Percentiles rank a stretch among this genome's conserved stretches.
Conservation (phyloP, 176 grass and related monocot species). For the Chrysopogon serrulatus region DNA sequence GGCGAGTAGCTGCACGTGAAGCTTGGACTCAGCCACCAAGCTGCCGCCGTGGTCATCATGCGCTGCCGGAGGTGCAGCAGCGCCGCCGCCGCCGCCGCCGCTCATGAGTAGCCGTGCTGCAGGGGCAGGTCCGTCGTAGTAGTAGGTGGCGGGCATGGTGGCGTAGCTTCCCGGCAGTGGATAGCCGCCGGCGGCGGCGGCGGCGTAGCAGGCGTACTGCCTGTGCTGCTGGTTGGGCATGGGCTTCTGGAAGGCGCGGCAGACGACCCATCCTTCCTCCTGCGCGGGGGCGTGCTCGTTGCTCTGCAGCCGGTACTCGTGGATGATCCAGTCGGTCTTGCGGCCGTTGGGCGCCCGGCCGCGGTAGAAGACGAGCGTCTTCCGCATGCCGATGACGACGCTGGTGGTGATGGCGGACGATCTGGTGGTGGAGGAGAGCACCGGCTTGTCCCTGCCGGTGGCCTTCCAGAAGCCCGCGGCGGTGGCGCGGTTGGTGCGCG, state of each 20-base stretch:
- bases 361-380: constrained; percentile 98
- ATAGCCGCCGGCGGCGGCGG: no score
- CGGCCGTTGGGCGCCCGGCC: constrained; percentile 84
- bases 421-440: constrained; percentile 32
- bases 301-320: constrained; percentile 87
- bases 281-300: constrained; percentile 66
- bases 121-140: not conserved
- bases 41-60: not conserved
- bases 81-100: not conserved
- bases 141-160: not conserved
- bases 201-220: constrained; percentile 18
- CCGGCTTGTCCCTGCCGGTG: constrained; percentile 85
- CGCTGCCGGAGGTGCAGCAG: not conserved
- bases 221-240: constrained; percentile 59
- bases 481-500: constrained; percentile 87
- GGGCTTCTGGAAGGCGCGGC: constrained; percentile 85
- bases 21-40: constrained; percentile 14
- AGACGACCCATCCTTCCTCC: constrained; percentile 99
- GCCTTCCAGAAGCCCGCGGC: constrained; percentile 96
- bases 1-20: constrained; percentile 25
- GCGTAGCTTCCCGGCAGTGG: no score
- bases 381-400: constrained; percentile 85
- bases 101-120: not conserved
- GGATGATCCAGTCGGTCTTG: constrained; percentile 94
- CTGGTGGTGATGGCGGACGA: not conserved